A percentile compares a stretch with the other conserved stretches of the same genome.
These are phyloP conservation scores for Heracleum sosnowskyi DNA, from an alignment of 129 eudicot genomes.

Conservation along the genomic window DNA sequence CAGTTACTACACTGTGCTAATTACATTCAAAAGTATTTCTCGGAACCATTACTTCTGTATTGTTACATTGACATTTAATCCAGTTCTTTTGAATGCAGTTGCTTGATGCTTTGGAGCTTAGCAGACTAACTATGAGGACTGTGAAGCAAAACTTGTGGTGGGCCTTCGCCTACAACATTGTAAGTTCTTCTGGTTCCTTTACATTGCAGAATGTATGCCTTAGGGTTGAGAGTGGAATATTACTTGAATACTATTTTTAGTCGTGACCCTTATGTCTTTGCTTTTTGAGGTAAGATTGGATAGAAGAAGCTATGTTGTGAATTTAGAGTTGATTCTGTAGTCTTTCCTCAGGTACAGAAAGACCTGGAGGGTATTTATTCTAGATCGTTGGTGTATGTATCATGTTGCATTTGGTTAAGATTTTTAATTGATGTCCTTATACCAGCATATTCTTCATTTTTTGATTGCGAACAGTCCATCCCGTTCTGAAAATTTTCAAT, in stretches of 20 bases:
- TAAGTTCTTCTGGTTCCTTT: conserved; percentile 31
- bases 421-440: neutral
- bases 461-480: neutral
- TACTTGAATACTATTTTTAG: neutral
- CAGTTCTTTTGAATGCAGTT: conserved; percentile 37
- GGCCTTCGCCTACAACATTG: conserved; percentile 98
- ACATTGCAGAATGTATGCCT: conserved; percentile 4
- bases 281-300: neutral
- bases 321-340: neutral
- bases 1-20: neutral
- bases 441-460: neutral
- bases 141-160: conserved; percentile 99
- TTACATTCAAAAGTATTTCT: neutral
- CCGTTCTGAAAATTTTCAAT: neutral
- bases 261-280: neutral
- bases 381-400: neutral
- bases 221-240: neutral
- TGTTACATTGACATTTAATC: conserved; percentile 1
- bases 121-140: conserved; percentile 91
- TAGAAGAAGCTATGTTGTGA: neutral
- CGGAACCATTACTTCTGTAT: neutral
- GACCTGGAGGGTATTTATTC: neutral
- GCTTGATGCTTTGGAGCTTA: conserved; percentile 92
- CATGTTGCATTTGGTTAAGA: neutral
- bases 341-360: neutral